Base-by-base conservation (phyloP, 192 early-diverging fungal genomes). In the Linderina pennispora region DNA sequence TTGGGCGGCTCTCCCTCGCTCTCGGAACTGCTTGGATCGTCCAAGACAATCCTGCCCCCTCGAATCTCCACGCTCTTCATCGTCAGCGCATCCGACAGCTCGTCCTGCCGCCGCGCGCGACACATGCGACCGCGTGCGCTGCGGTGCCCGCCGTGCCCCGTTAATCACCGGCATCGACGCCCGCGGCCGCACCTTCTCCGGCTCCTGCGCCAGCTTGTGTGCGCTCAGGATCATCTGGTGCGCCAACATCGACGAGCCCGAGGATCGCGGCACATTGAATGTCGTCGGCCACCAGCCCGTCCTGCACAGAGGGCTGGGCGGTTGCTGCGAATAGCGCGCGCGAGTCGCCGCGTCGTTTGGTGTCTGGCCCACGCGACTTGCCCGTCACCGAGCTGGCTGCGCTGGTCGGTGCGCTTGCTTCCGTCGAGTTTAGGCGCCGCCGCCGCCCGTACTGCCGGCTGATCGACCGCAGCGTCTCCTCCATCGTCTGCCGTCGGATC, bases 31-130 rank as follows among this genome's bases (percentile, higher is more conserved):
- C 61, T 64, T 8, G 67, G 61, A 16, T 71, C 61, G 22, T 71
- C 67, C 10, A 71, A 52, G 23, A 71, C 53, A 6, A 71, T 71
- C 32, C 67, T 49, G 14, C 67, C 67, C 23, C 67, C 67, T 22
- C 60, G 60, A 39, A 71, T 71, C 56, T 71, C 67, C 17, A 71
- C 67, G 13, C 61, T 50, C 48, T 71, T 71, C 67, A 71, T 71
- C 4, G 67, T 71, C 47, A 71, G 55, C 15, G 67, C 67, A 14
- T 54, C 60, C 0, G 61, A 36, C 37, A 64, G 55, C 48, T 71
- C 67, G 31, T 71, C 67, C 8, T 53, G 31, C 14, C 37, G 37
- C 3, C 26, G 31, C 13, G n/a, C 58, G 43, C 16, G 48, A 10
- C 32, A 37, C 56, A 36, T 68, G 65, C 23, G 66, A 70, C 28